Conservation (phyloP, 495 filamentous ascomycete genomes). For the Aspergillus cristatus region DNA sequence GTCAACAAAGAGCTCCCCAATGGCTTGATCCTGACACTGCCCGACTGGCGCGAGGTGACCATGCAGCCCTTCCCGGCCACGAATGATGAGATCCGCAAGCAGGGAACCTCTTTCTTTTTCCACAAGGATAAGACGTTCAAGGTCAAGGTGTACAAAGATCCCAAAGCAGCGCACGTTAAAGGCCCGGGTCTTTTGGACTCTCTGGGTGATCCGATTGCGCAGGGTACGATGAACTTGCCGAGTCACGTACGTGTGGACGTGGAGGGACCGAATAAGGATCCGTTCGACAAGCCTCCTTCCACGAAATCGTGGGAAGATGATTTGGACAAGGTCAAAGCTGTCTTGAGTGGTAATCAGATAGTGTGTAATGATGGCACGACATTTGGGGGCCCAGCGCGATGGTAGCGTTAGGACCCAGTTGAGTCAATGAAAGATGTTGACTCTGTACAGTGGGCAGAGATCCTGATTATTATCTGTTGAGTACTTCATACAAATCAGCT, state of each 20-base stretch:
- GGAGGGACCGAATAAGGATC: constrained; percentile 19
- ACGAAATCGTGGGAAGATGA: constrained; percentile 12
- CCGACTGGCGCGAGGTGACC: constrained; percentile 14
- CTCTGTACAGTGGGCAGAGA: too few relatives aligned
- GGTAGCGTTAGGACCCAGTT: too few relatives aligned
- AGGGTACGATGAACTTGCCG: constrained; percentile 8
- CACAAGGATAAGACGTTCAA: constrained; percentile 13
- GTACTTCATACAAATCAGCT: too few relatives aligned
- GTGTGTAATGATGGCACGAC: too few relatives aligned
- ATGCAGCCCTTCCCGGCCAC: constrained; percentile 22
- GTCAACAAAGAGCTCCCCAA: constrained; percentile 7
- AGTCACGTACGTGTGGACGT: constrained; percentile 11
- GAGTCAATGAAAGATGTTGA: too few relatives aligned
- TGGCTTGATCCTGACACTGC: constrained; percentile 11
- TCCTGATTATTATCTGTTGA: too few relatives aligned
- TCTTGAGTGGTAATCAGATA: too few relatives aligned
- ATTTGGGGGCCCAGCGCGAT: too few relatives aligned
- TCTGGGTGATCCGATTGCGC: constrained; percentile 2
- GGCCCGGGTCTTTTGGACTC: constrained; percentile 14
- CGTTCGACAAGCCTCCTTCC: constrained; percentile 8
- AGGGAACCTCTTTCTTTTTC: constrained; percentile 31
- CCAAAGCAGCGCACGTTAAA: constrained; percentile 2
- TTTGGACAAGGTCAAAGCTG: constrained; percentile 14
- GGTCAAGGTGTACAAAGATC: constrained; percentile 23
- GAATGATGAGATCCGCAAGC: constrained; percentile 1